phyloP scores from a whole-genome alignment of 1,284 basidiomycete species.

The Cerioporus squamosus region DNA sequence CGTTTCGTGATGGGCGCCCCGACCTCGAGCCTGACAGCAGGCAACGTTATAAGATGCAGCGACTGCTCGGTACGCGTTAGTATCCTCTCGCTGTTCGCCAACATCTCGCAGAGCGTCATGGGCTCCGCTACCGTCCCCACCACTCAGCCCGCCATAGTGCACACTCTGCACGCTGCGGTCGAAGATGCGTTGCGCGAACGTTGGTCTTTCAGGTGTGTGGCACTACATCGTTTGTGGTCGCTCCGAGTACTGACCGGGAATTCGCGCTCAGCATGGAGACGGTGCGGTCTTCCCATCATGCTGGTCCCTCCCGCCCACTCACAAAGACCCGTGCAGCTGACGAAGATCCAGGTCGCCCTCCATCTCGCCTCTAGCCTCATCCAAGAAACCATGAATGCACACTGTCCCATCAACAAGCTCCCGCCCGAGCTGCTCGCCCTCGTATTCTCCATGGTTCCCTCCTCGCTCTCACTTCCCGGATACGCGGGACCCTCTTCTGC shows the following conservation, averaged over 20 bases:
- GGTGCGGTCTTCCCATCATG: not conserved
- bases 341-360: conserved; percentile 3
- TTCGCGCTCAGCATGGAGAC: not conserved
- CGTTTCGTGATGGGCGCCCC: not conserved
- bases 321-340: conserved; percentile 1
- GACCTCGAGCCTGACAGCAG: conserved; percentile 1
- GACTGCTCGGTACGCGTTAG: not conserved
- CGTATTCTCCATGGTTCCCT: conserved; percentile 13
- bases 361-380: conserved; percentile 6
- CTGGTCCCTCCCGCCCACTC: not conserved
- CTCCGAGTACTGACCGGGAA: too few relatives aligned
- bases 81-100: not conserved
- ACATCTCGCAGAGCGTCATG: not conserved
- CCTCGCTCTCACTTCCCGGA: not conserved
- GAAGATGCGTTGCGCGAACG: not conserved
- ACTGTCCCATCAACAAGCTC: conserved; percentile 7
- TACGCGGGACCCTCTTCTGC: not conserved
- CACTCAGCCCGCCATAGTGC: too few relatives aligned
- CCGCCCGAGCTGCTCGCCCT: conserved; percentile 18
- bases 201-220: conserved; percentile 7
- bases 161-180: not conserved
- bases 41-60: not conserved
- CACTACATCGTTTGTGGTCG: not conserved
- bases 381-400: conserved; percentile 13
- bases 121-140: not conserved